Percentiles rank a stretch among this genome's conserved stretches.
These are phyloP conservation scores for Lathyrus aphaca DNA, from an alignment of 306 rosid genomes.

Conservation along the genomic window DNA sequence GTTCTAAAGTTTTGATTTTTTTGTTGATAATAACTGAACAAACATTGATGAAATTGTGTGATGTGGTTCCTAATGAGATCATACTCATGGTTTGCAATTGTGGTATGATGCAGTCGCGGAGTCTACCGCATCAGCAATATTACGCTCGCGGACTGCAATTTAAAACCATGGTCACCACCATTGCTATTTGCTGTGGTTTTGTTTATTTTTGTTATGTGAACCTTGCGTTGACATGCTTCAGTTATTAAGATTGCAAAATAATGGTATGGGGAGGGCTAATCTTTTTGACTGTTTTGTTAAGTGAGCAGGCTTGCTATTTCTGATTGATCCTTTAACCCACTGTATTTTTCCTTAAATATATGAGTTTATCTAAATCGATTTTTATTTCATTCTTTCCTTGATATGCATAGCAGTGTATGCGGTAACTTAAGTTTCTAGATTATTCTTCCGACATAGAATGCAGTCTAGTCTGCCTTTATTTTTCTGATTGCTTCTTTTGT, in stretches of 20 bases:
- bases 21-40: too few species aligned
- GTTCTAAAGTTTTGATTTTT: too few species aligned
- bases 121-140: too few species aligned
- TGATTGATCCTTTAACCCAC: constrained; percentile 11
- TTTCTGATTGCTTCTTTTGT: constrained; percentile 24
- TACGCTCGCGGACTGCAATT: too few species aligned
- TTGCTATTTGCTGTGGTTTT: background rate
- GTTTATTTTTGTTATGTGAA: constrained; percentile 18
- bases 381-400: constrained; percentile 21
- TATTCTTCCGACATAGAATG: background rate
- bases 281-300: background rate
- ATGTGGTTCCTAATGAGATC: too few species aligned
- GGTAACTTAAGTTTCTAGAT: background rate
- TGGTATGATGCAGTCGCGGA: too few species aligned
- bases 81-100: too few species aligned
- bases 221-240: constrained; percentile 25
- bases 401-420: constrained; percentile 8
- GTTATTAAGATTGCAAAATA: constrained; percentile 28
- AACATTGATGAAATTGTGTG: too few species aligned
- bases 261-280: constrained; percentile 1
- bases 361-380: constrained; percentile 6
- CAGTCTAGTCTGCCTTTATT: background rate
- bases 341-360: constrained; percentile 7
- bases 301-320: background rate
- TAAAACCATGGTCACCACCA: too few species aligned